These are phyloP conservation scores for Dorcoceras hygrometricum DNA, from an alignment of 257 asterid genomes.

Conservation along the genomic window DNA sequence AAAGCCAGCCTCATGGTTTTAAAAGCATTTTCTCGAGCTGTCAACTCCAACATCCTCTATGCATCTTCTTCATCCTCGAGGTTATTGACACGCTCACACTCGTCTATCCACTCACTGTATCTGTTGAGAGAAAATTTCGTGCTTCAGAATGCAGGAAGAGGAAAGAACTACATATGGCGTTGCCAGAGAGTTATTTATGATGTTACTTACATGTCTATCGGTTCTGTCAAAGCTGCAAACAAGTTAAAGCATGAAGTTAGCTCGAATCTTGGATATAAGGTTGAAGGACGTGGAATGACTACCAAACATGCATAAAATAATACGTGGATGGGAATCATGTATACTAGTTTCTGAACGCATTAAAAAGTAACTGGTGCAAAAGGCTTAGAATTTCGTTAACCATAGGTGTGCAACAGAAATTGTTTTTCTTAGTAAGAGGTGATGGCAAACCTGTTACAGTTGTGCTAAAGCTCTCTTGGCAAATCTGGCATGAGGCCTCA, in stretches of 20 bases:
- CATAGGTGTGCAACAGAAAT: not conserved
- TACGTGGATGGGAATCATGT: not conserved
- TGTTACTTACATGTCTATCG: conserved; percentile 68
- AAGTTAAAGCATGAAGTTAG: conserved; percentile 14
- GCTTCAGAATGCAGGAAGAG: not conserved
- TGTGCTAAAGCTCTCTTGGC: conserved; percentile 95
- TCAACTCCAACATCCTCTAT: conserved; percentile 17
- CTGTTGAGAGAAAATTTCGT: conserved; percentile 29
- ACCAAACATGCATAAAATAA: not conserved
- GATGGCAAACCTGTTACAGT: conserved; percentile 46
- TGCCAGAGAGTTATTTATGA: not conserved
- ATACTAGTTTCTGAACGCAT: no score
- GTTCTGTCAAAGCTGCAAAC: conserved; percentile 66
- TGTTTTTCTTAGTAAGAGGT: not conserved
- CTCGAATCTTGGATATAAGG: not conserved
- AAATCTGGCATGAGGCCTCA: conserved; percentile 71
- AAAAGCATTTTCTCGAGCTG: not conserved
- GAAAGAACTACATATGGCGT: not conserved
- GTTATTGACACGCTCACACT: conserved; percentile 83
- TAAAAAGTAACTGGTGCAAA: not conserved
- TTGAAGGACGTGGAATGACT: not conserved
- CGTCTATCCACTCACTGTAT: conserved; percentile 97
- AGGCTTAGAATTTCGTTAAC: not conserved
- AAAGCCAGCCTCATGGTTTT: not conserved
- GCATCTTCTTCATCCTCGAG: conserved; percentile 67